These are phyloP conservation scores for Holtermanniella nyarrowii DNA, from an alignment of 768 basidiomycete genomes.

Conservation along the genomic window DNA sequence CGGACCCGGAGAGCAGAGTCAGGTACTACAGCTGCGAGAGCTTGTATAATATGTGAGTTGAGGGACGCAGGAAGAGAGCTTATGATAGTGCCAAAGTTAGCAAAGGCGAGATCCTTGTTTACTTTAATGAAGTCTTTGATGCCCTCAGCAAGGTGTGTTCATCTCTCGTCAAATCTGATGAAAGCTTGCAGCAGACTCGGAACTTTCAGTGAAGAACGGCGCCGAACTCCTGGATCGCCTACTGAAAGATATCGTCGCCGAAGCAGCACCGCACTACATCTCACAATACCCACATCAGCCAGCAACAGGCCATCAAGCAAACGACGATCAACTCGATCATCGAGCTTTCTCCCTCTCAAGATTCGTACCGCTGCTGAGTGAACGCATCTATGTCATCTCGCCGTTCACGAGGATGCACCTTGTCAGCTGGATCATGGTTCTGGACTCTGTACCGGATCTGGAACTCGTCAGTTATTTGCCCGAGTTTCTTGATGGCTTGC, in stretches of 20 bases:
- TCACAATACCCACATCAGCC: constrained; percentile 76
- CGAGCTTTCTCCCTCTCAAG: constrained; percentile 81
- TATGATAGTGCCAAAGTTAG: constrained; percentile 53
- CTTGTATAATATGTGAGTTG: constrained; percentile 70
- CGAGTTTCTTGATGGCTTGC: constrained; percentile 81
- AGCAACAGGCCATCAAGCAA: constrained; percentile 45
- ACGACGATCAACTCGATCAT: constrained; percentile 39
- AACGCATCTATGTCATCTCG: constrained; percentile 87
- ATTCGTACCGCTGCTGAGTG: constrained; percentile 86
- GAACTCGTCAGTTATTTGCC: constrained; percentile 91
- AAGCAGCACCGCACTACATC: constrained; percentile 88
- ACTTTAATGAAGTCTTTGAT: constrained; percentile 98
- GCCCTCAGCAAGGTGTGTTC: constrained; percentile 75
- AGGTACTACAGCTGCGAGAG: constrained; percentile 95
- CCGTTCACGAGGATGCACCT: constrained; percentile 92
- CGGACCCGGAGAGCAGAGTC: constrained; percentile 86
- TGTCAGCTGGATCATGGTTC: constrained; percentile 91
- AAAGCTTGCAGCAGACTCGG: constrained; percentile 90
- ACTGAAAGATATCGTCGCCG: constrained; percentile 96
- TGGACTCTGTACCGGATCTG: constrained; percentile 92
- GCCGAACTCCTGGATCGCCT: constrained; percentile 91
- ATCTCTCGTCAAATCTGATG: neutral
- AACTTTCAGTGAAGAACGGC: constrained; percentile 93
- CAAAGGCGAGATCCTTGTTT: constrained; percentile 89
- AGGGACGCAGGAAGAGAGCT: neutral